These are phyloP conservation scores for Aspergillus coremiiformis DNA, from an alignment of 495 filamentous ascomycete species.

Conservation along the genomic window DNA sequence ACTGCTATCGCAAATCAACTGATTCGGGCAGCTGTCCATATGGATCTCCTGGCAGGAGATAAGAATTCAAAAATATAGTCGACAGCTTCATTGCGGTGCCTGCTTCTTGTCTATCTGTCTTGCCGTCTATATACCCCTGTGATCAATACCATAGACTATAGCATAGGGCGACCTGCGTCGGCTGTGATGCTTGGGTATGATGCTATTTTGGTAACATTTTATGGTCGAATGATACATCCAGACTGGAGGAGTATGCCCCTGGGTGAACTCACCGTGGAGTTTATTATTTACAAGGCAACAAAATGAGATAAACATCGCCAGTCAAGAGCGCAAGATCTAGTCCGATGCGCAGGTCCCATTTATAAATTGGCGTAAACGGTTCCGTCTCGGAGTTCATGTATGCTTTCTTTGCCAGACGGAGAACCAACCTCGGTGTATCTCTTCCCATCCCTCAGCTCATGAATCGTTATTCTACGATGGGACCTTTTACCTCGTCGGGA, in stretches of 20 bases:
- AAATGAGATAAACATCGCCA: too few species aligned
- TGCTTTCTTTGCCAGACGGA: constrained; percentile 27
- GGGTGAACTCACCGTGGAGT: too few species aligned
- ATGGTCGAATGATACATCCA: too few species aligned
- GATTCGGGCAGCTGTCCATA: constrained; percentile 44
- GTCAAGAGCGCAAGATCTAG: not conserved
- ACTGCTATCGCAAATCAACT: constrained; percentile 79
- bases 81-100: not conserved
- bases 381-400: constrained; percentile 41
- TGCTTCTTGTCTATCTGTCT: not conserved
- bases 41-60: constrained; percentile 37
- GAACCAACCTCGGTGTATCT: constrained; percentile 38
- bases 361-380: constrained; percentile 39
- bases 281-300: too few species aligned
- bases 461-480: constrained; percentile 34
- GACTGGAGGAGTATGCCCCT: too few species aligned
- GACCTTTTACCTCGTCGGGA: constrained; percentile 28
- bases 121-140: constrained; percentile 2
- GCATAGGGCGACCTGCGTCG: not conserved
- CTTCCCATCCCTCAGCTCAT: constrained; percentile 39
- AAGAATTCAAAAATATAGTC: constrained; percentile 31
- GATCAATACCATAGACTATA: not conserved
- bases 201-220: not conserved
- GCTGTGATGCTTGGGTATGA: not conserved
- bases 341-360: not conserved